A percentile compares a stretch with the other conserved stretches of the same genome.
Conservation (phyloP, 306 rosid genomes). For the Aeschynomene evenia region DNA sequence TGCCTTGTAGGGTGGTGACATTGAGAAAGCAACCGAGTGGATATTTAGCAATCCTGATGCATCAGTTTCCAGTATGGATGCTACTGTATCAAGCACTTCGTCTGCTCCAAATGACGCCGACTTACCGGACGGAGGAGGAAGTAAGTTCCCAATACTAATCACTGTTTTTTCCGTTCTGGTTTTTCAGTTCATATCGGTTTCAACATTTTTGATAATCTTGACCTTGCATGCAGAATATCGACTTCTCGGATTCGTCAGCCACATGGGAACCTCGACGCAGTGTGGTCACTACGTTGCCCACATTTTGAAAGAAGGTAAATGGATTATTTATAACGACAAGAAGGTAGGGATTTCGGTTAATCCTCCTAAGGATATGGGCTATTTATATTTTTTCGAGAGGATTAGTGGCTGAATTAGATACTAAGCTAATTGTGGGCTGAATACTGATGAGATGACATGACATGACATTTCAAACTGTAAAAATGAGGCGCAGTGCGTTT, state of each 20-base stretch:
- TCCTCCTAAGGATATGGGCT: conserved; percentile 99
- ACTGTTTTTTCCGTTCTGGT: neutral
- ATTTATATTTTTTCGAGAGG: conserved; percentile 87
- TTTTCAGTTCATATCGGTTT: neutral
- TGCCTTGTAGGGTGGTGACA: conserved; percentile 72
- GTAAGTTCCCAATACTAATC: conserved; percentile 46
- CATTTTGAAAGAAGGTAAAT: conserved; percentile 84
- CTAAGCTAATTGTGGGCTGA: neutral
- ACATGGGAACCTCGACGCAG: conserved; percentile 89
- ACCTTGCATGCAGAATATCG: conserved; percentile 64
- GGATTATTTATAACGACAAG: conserved; percentile 86
- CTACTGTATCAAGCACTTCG: conserved; percentile 50
- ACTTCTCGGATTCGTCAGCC: conserved; percentile 86
- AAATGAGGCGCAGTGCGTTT: neutral
- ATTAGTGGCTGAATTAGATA: conserved; percentile 38
- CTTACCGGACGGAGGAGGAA: conserved; percentile 92
- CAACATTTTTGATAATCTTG: neutral
- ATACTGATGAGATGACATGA: neutral
- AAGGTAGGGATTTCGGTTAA: conserved; percentile 90
- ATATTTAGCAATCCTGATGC: conserved; percentile 85
- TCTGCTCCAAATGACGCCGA: conserved; percentile 42
- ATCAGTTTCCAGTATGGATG: conserved; percentile 62
- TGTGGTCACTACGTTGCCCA: conserved; percentile 98
- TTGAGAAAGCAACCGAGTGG: conserved; percentile 99
- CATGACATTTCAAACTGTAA: neutral